Evolutionary conservation across 2,329 filamentous ascomycete species (phyloP), one percentile per base, ranked within the genome.

Genomic region (Cadophora sp.): DNA sequence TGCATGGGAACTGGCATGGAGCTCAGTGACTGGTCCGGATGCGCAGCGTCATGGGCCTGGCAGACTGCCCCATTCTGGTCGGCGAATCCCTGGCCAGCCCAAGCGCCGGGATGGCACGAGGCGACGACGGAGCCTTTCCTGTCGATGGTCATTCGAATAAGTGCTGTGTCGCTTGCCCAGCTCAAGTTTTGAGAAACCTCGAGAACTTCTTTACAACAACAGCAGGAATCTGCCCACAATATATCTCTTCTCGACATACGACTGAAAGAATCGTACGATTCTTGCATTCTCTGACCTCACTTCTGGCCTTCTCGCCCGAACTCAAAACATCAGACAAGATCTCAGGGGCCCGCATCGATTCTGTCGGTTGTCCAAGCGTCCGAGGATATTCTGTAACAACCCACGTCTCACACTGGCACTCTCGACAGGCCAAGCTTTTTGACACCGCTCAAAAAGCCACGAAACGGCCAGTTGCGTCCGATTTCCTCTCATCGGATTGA

Each of bases 401-500:
- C n/a, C 33, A 64, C 71, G 73, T 74, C 71, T 74, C 72, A 71
- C 45, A 47, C 53, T 66, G 65, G 43, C 63, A 62, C 64, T 47
- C 41, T 39, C 62, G 55, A 39, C 59, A 65, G 58, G 62, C 69
- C 67, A 71, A 67, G 71, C 72, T 66, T 70, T 68, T 69, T 71
- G 65, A 64, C 66, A 68, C 66, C 24, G 60, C 65, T 27, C 33
- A 56, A 39, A 24, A 45, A 39, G 22, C 66, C 68, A 65, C 70
- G 66, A 72, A 70, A 70, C 66, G 61, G 61, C 62, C 59, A 24
- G 30, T 48, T 65, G 70, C 69, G 56, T 69, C 70, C 68, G 67
- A 69, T 50, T 65, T 59, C 66, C 62, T 59, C 61, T 64, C 63
- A 69, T 72, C 63, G 66, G 70, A 70, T 69, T 67, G 68, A 70